A percentile compares a stretch with the other conserved stretches of the same genome.
Conservation (phyloP, 495 filamentous ascomycete genomes). For the Aspergillus nanangensis region DNA sequence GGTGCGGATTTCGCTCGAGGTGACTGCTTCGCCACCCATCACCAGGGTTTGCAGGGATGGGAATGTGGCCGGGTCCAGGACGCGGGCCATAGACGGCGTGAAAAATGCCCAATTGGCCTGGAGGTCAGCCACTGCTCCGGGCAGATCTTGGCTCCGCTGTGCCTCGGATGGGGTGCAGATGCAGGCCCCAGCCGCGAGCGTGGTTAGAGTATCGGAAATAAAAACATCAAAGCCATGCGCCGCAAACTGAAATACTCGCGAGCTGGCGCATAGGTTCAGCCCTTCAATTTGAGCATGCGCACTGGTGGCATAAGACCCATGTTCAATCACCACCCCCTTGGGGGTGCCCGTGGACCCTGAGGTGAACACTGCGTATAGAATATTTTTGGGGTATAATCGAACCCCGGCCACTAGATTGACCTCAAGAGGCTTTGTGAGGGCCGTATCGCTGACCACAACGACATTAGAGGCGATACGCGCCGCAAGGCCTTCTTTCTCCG, state of each 20-base stretch:
- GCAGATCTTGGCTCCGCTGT: conserved; percentile 22
- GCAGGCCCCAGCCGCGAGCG: conserved; percentile 48
- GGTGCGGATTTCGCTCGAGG: conserved; percentile 1
- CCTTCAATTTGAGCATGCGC: neutral
- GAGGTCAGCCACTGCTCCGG: conserved; percentile 18
- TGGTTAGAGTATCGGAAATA: conserved; percentile 52
- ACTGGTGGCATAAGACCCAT: neutral
- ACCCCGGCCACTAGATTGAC: no score
- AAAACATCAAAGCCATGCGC: conserved; percentile 57
- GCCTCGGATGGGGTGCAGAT: conserved; percentile 51
- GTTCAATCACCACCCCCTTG: conserved; percentile 38
- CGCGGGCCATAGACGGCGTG: conserved; percentile 21
- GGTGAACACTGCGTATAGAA: conserved; percentile 27
- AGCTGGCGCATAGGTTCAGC: conserved; percentile 1
- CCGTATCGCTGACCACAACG: neutral
- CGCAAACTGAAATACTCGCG: conserved; percentile 51
- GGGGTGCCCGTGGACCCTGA: conserved; percentile 36
- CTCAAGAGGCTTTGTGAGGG: neutral
- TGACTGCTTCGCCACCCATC: conserved; percentile 37
- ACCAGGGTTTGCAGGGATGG: conserved; percentile 26
- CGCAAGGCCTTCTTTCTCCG: neutral
- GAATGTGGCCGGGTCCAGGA: conserved; percentile 17
- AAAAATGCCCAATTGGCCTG: conserved; percentile 18
- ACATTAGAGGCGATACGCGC: neutral
- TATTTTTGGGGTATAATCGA: neutral